These are phyloP conservation scores for Castanea sativa DNA, from an alignment of 306 rosid species.

Conservation along the genomic window DNA sequence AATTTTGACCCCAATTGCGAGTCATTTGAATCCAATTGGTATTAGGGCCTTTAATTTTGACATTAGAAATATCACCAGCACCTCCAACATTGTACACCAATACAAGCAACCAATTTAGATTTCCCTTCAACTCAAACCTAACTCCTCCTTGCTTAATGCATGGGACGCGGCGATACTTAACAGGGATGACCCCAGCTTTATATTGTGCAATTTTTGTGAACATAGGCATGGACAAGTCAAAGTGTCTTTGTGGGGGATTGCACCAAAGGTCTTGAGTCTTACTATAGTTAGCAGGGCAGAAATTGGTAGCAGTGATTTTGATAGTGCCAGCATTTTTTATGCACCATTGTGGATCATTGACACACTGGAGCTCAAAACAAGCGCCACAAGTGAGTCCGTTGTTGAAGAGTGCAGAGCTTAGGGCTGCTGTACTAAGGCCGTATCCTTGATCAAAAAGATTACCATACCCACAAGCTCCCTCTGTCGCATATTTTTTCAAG, in stretches of 20 bases:
- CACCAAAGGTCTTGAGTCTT: conserved; percentile 17
- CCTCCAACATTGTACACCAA: too few relatives aligned
- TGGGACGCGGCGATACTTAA: too few relatives aligned
- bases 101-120: too few relatives aligned
- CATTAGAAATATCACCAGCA: too few relatives aligned
- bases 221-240: conserved; percentile 12
- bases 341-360: conserved; percentile 51
- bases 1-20: conserved; percentile 61
- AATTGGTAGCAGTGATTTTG: conserved; percentile 57
- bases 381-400: conserved; percentile 56
- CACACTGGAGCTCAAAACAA: conserved; percentile 54
- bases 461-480: conserved; percentile 9
- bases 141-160: too few relatives aligned
- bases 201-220: too few relatives aligned
- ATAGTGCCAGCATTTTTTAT: conserved; percentile 26
- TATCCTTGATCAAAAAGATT: too few relatives aligned
- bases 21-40: background rate
- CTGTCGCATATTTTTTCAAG: background rate
- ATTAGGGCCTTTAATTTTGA: too few relatives aligned
- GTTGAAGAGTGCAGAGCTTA: conserved; percentile 60
- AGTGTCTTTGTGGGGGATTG: too few relatives aligned
- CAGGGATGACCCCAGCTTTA: too few relatives aligned
- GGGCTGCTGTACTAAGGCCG: conserved; percentile 36
- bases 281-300: conserved; percentile 36
- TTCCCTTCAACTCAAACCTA: too few relatives aligned